Evolutionary conservation across 495 filamentous ascomycete genomes (phyloP).

Genomic region (Podospora pseudocomata): DNA sequence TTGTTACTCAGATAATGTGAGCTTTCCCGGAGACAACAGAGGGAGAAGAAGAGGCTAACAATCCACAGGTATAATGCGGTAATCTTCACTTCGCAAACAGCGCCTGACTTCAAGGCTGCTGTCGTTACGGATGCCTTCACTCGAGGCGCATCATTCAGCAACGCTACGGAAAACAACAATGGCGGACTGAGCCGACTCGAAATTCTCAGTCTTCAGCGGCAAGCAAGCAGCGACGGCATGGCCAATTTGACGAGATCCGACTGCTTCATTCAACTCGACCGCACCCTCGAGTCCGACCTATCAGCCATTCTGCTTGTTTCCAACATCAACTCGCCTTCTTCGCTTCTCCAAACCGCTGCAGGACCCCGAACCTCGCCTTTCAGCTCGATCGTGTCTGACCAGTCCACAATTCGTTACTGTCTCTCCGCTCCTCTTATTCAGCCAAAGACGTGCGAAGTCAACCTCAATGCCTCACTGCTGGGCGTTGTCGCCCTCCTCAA

Average conservation of each 20-base stretch:
- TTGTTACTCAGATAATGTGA: conserved; percentile 44
- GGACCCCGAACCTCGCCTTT: not conserved
- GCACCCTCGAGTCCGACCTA: conserved; percentile 32
- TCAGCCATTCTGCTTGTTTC: conserved; percentile 37
- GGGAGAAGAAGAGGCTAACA: conserved; percentile 6
- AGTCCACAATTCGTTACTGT: conserved; percentile 31
- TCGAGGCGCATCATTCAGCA: conserved; percentile 36
- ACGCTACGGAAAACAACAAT: conserved; percentile 30
- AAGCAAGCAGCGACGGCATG: conserved; percentile 24
- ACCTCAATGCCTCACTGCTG: conserved; percentile 40
- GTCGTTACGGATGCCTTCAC: conserved; percentile 38
- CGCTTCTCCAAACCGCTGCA: conserved; percentile 32
- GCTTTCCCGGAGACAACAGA: not conserved
- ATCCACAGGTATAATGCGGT: conserved; percentile 44
- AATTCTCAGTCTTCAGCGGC: conserved; percentile 35
- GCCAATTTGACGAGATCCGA: conserved; percentile 27
- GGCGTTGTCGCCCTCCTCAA: conserved; percentile 40
- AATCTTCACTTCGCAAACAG: conserved; percentile 38
- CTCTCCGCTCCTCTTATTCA: conserved; percentile 26
- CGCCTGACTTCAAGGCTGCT: conserved; percentile 35
- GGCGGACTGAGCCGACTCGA: conserved; percentile 33
- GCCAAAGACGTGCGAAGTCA: conserved; percentile 35
- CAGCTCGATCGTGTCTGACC: conserved; percentile 15
- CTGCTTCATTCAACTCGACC: conserved; percentile 30
- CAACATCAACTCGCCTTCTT: conserved; percentile 25